Percentiles rank a stretch among this genome's conserved stretches.
Evolutionary conservation across 345 rosid species (phyloP).

Genomic region (Salix koriyanagi): DNA sequence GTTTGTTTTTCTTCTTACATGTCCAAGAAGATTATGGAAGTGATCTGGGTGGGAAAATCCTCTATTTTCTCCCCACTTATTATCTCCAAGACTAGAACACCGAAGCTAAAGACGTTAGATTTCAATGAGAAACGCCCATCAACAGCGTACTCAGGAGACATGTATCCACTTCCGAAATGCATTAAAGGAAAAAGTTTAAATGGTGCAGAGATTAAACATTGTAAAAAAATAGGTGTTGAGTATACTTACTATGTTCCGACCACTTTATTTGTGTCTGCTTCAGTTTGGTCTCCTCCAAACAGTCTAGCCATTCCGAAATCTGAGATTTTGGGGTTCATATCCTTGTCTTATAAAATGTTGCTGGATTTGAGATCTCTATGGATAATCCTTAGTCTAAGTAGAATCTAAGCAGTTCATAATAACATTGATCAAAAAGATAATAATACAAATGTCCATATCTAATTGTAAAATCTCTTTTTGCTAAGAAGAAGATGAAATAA

Average conservation of each 20-base stretch:
- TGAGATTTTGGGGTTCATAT: conserved; percentile 6
- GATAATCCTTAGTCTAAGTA: conserved; percentile 7
- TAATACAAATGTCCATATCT: too few species aligned
- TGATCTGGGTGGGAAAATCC: neutral
- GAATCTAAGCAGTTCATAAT: too few species aligned
- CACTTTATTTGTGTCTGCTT: conserved; percentile 1
- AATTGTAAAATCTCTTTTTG: too few species aligned
- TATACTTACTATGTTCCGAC: conserved; percentile 3
- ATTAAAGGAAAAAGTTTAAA: neutral
- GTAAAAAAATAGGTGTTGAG: neutral
- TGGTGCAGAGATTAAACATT: neutral
- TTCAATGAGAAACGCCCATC: neutral
- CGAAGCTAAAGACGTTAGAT: conserved; percentile 11
- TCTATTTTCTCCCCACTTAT: conserved; percentile 6
- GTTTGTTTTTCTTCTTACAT: neutral
- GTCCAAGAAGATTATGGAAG: conserved; percentile 1
- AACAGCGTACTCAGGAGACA: conserved; percentile 6
- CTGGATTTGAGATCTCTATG: conserved; percentile 25
- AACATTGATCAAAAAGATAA: too few species aligned
- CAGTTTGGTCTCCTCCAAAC: neutral
- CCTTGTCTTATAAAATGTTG: conserved; percentile 1
- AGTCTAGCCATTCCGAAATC: conserved; percentile 2
- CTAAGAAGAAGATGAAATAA: too few species aligned
- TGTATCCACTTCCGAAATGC: neutral
- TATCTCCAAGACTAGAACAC: conserved; percentile 2